Evolutionary conservation across 1,284 basidiomycete species (phyloP), one percentile per base, ranked within the genome.

Genomic region (Malassezia yamatoensis): DNA sequence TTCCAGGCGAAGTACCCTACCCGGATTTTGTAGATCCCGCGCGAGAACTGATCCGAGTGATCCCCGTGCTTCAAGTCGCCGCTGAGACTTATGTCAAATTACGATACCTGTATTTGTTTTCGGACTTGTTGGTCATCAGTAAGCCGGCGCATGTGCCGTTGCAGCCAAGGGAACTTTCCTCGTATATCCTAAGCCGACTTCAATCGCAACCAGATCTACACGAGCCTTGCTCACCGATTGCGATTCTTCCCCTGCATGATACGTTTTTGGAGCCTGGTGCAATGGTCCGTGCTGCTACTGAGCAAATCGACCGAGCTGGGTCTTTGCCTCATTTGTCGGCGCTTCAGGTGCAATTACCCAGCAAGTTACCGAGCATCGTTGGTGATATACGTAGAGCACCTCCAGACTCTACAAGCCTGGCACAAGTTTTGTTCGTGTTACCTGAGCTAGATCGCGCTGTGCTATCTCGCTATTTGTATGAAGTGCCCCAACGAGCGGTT

Each of bases 81-180:
- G 90, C 90, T 76, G 81, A 84, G 35, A 87, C 90, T 67, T 91
- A 87, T 1, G 87, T 94, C 76, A 96, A 98, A 75, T 90, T 96
- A 71, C 85, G 93, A 5, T 91, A 89, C 78, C 80, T 98, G 12
- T 91, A 96, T 78, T 80, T 98, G 20, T 98, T 98, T 80, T 88
- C 80, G 71, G 94, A 99, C 74, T 81, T 96, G 45, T 81, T 98
- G 42, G 82, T 98, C 71, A 83, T 98, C 59, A 78, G 79, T 35
- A 81, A 81, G 66, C 80, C 80, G 0, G 48, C 54, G 40, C 85
- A 43, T 85, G 34, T 44, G 4, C 33, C 51, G 32, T 32, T 32
- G 2, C 36, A 42, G 13, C 38, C 21, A n/a, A 43, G 46, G 18
- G 41, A 36, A 34, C 20, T 57, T 12, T 36, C 50, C 8, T 42